phyloP scores from a whole-genome alignment of 2,329 filamentous ascomycete genomes.

The Cordyceps cateniannulata region DNA sequence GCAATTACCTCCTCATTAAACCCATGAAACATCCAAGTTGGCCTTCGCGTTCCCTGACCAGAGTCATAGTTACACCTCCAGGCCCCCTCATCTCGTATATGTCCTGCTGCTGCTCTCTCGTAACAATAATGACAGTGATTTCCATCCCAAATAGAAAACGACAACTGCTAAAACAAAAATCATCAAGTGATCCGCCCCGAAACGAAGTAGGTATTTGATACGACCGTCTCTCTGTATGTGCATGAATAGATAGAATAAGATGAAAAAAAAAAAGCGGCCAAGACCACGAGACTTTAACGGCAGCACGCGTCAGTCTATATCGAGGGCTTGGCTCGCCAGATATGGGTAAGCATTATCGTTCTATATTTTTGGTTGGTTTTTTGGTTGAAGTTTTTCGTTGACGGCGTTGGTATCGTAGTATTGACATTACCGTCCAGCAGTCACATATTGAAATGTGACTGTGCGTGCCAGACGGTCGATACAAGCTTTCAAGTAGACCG shows the following conservation, averaged over 20 bases:
- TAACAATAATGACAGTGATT: conserved; percentile 5
- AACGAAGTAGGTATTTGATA: conserved; percentile 10
- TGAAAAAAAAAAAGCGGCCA: neutral
- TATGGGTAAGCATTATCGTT: conserved; percentile 4
- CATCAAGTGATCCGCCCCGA: conserved; percentile 2
- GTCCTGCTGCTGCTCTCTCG: neutral
- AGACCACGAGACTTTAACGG: neutral
- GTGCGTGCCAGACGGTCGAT: neutral
- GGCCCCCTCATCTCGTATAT: neutral
- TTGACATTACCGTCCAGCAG: neutral
- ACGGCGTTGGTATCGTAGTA: conserved; percentile 2
- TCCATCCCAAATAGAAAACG: neutral
- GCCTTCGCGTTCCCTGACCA: neutral
- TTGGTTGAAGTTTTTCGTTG: neutral
- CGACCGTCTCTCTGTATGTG: conserved; percentile 9
- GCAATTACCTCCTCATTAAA: conserved; percentile 12
- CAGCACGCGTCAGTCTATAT: neutral
- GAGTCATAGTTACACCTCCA: neutral
- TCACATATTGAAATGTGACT: neutral
- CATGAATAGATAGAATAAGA: conserved; percentile 10
- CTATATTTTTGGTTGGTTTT: neutral
- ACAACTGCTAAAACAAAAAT: neutral
- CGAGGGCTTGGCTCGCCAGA: neutral
- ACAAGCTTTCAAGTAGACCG: neutral
- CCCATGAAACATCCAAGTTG: neutral